Percentiles rank a stretch among this genome's conserved stretches.
These are phyloP conservation scores for Amanita thiersii DNA, from an alignment of 768 basidiomycete genomes.

Conservation along the genomic window DNA sequence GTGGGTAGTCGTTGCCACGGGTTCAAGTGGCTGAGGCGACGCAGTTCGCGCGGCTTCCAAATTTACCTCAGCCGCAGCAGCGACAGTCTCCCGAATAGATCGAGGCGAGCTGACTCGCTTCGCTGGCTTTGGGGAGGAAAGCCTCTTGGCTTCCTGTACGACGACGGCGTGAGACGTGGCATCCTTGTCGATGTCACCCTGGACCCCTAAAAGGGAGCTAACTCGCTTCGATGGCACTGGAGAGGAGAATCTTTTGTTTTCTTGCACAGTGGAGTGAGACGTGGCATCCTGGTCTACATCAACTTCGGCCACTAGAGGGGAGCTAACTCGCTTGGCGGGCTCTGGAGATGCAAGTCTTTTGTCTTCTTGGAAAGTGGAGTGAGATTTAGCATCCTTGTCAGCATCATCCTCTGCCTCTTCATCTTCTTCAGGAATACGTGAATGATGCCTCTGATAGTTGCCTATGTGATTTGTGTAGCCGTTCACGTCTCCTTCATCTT, in stretches of 20 bases:
- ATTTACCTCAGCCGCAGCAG: background rate
- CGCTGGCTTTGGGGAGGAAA: too few relatives aligned
- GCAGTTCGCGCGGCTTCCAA: constrained; percentile 5
- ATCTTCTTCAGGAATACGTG: constrained; percentile 65
- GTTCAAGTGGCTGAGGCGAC: background rate
- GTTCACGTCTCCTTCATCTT: constrained; percentile 47
- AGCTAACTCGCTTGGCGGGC: background rate
- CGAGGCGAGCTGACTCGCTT: constrained; percentile 3
- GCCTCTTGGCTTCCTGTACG: too few relatives aligned
- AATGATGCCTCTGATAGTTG: constrained; percentile 36
- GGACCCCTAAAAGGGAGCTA: too few relatives aligned
- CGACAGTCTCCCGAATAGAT: too few relatives aligned
- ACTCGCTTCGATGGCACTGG: too few relatives aligned
- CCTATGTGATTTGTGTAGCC: constrained; percentile 29
- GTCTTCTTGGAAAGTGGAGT: constrained; percentile 4
- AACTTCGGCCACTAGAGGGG: background rate
- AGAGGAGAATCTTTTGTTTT: too few relatives aligned
- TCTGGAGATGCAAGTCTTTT: background rate
- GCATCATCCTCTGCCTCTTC: constrained; percentile 40
- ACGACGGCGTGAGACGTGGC: too few relatives aligned
- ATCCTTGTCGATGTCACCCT: too few relatives aligned
- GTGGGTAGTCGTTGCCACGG: background rate
- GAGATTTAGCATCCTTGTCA: constrained; percentile 15
- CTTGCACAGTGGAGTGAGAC: too few relatives aligned
- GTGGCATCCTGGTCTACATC: constrained; percentile 4